Percentiles rank a stretch among this genome's conserved stretches.
Evolutionary conservation across 345 rosid species (phyloP).

Genomic region (Citrus australasica): DNA sequence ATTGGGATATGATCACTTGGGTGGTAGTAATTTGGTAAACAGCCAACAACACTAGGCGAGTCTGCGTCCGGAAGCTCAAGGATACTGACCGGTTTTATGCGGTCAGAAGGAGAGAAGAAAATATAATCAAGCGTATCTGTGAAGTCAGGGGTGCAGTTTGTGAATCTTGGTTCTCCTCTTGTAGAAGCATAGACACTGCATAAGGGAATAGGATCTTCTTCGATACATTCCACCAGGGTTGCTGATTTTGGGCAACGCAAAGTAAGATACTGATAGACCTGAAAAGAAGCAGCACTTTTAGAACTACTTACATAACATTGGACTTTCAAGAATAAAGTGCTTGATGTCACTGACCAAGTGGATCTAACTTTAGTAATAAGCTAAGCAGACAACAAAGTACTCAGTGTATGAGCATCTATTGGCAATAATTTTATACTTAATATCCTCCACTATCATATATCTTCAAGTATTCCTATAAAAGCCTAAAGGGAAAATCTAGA

Average conservation of each 20-base stretch:
- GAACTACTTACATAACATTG: neutral
- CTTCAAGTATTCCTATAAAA: neutral
- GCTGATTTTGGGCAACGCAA: constrained; percentile 42
- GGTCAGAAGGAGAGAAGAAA: constrained; percentile 60
- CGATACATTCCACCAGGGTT: constrained; percentile 33
- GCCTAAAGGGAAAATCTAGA: neutral
- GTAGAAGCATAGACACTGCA: constrained; percentile 62
- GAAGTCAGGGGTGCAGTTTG: constrained; percentile 86
- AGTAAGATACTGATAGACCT: constrained; percentile 80
- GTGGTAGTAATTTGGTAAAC: constrained; percentile 75
- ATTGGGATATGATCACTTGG: constrained; percentile 97
- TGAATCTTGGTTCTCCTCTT: constrained; percentile 82
- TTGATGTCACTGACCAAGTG: neutral
- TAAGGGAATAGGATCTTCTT: constrained; percentile 57
- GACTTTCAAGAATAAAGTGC: neutral
- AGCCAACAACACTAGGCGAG: constrained; percentile 55
- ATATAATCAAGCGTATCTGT: constrained; percentile 81
- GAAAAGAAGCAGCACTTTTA: constrained; percentile 21
- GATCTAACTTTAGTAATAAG: neutral
- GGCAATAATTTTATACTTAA: neutral
- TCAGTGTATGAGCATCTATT: neutral
- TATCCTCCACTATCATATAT: neutral
- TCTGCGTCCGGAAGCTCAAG: constrained; percentile 63
- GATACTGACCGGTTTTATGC: constrained; percentile 54
- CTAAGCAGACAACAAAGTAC: neutral